Percentiles rank a stretch among this genome's conserved stretches.
These are phyloP conservation scores for Pelargonium nanum DNA, from an alignment of 345 rosid species.

Conservation along the genomic window DNA sequence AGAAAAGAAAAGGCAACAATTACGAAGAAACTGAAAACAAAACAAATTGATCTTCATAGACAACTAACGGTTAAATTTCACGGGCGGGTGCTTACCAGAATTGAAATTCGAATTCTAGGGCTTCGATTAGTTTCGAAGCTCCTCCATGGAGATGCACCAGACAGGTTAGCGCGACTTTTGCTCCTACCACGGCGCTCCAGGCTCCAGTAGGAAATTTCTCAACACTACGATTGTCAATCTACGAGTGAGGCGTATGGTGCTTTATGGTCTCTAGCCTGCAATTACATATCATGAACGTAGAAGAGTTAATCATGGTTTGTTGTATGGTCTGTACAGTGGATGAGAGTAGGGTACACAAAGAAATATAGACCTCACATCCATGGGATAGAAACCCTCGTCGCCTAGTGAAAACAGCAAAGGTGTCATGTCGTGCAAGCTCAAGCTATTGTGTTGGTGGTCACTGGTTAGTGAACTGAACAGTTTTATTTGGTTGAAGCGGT, in stretches of 20 bases:
- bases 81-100: not conserved
- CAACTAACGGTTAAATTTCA: not conserved
- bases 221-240: not conserved
- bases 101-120: not conserved
- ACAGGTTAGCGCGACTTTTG: too few species aligned
- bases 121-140: not conserved
- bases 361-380: not conserved
- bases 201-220: not conserved
- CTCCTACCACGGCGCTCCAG: not conserved
- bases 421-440: too few species aligned
- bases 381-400: not conserved
- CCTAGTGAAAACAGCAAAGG: not conserved
- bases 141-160: not conserved
- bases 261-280: not conserved
- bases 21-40: not conserved
- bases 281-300: not conserved
- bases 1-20: too few species aligned
- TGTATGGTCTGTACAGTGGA: not conserved
- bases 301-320: not conserved
- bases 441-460: too few species aligned
- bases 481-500: not conserved
- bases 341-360: not conserved
- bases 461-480: too few species aligned
- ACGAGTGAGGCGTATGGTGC: not conserved
- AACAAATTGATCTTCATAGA: not conserved